Percentiles rank a stretch among this genome's conserved stretches.
phyloP scores from a whole-genome alignment of 805 yeast genomes.

The Danielia oregonensis region DNA sequence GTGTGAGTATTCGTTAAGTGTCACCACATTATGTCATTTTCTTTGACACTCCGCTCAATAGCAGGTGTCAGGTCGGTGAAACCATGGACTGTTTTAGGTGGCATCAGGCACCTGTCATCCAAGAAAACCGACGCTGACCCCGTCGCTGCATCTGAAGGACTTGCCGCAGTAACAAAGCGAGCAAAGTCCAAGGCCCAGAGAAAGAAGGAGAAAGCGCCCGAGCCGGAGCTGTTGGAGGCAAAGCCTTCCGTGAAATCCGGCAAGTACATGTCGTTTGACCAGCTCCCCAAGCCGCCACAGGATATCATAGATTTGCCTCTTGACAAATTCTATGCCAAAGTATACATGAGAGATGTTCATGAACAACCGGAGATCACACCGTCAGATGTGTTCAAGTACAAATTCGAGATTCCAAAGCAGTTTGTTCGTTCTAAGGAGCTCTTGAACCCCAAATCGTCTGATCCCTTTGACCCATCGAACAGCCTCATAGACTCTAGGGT shows the following conservation, averaged over 20 bases:
- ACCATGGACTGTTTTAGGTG: conserved; percentile 1
- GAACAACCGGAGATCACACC: conserved; percentile 5
- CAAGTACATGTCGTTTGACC: conserved; percentile 25
- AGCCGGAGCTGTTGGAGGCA: no score
- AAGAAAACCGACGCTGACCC: conserved; percentile 12
- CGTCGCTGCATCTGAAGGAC: conserved; percentile 7
- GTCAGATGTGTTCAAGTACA: conserved; percentile 1
- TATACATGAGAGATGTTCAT: conserved; percentile 8
- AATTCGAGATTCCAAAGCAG: conserved; percentile 11
- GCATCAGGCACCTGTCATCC: conserved; percentile 12
- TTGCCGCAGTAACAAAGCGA: conserved; percentile 4
- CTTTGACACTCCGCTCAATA: not conserved
- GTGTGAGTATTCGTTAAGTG: not conserved
- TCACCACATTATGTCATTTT: conserved; percentile 1
- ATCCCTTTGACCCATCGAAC: conserved; percentile 2
- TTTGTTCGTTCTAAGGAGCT: not conserved
- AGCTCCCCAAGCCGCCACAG: conserved; percentile 30
- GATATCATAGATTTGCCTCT: conserved; percentile 11
- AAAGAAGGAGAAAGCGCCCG: not conserved
- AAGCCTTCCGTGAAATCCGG: no score
- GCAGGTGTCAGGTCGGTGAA: not conserved
- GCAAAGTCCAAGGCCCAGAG: not conserved
- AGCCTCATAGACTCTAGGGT: conserved; percentile 2
- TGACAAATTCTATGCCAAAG: conserved; percentile 13
- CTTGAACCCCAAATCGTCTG: not conserved